Evolutionary conservation across 805 yeast species (phyloP), one percentile per base, ranked within the genome.

Genomic region (Candida krabiensis): DNA sequence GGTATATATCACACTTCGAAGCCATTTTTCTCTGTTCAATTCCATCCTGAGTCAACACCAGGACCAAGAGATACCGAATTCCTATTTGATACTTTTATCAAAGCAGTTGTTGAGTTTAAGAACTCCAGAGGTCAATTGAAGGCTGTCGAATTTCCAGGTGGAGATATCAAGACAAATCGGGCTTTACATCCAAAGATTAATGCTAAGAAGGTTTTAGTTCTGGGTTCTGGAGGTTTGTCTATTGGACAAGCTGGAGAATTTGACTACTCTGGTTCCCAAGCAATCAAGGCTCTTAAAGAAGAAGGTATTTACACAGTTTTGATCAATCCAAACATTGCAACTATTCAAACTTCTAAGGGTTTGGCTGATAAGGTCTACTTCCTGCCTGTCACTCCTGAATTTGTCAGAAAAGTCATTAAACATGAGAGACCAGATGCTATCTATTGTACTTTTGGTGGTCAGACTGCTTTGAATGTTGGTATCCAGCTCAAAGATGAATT

Each of bases 171-270:
- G 40, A 96, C 86, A 36, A 88, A 87, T 69, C 63, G 75, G 51
- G 81, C 80, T 27, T 79, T 79, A 29, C 81, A 81, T 56, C 96
- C 96, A 56, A 78, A 78, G 55, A 85, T 80, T 28, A 73, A 83
- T 41, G 95, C 83, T 54, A 88, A 89, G 76, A 93, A 93, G 70
- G 96, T 88, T 35, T 77, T 89, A 51, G 91, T 89, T 41, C 77
- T 93, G 57, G 99, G 99, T 57, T 90, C 97, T 36, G 99, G 99
- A 73, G 99, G 99, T 63, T 75, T 93, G 56, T 86, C 96, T 40
- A 93, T 93, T 62, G 99, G 99, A 51, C 99, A 93, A 73, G 99
- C 99, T 48, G 99, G 99, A 67, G 99, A 93, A 70, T 93, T 93
- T 60, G 99, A 93, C 66, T 93, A 93, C 70, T 89, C 97, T 31